Evolutionary conservation across 805 yeast genomes (phyloP), one percentile per base, ranked within the genome.

Genomic region (Monosporozyma servazzii): DNA sequence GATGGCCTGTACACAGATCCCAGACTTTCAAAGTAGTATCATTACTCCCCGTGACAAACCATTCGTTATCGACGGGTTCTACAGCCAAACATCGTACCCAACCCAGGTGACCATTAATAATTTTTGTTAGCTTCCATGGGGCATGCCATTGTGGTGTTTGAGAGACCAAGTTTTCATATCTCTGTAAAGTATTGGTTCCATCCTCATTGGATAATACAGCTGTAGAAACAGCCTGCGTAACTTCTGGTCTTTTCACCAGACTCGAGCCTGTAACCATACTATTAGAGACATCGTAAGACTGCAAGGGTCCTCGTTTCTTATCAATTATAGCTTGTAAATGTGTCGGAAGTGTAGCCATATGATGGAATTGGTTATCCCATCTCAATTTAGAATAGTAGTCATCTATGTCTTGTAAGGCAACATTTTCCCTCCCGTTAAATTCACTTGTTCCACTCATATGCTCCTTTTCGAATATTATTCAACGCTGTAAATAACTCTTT

Each of bases 1-100:
- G 68, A 48, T 73, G 70, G 10, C 88, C 85, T 5, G 81, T 71
- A 0, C 88, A 93, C 49, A 89, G 67, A 63, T 89, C 93, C 98
- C 99, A 93, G 2, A 91, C 74, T 59, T 90, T 90, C 55, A 93
- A 86, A 0, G 95, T 86, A 2, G 88, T 74, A 63, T 93, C 99
- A 4, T 85, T 79, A 3, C 95, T 82, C 0, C 98, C 99, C 0
- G 96, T 83, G 7, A 84, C 95, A 69, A 88, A 91, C 88, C 93
- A 93, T 57, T 82, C 78, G 64, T 89, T 89, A 31, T 84, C 84
- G 1, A 65, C 64, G 0, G 96, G 96, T 54, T 93, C 98, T 18
- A 86, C 78, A 7, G 84, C 75, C 2, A 89, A 71, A n/a, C 87
- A 76, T 45, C 95, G 75, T 0, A 93, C 88, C 90, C 97, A 90